A percentile compares a stretch with the other conserved stretches of the same genome.
These are phyloP conservation scores for Mycena haematopus DNA, from an alignment of 768 basidiomycete species.

Conservation along the genomic window DNA sequence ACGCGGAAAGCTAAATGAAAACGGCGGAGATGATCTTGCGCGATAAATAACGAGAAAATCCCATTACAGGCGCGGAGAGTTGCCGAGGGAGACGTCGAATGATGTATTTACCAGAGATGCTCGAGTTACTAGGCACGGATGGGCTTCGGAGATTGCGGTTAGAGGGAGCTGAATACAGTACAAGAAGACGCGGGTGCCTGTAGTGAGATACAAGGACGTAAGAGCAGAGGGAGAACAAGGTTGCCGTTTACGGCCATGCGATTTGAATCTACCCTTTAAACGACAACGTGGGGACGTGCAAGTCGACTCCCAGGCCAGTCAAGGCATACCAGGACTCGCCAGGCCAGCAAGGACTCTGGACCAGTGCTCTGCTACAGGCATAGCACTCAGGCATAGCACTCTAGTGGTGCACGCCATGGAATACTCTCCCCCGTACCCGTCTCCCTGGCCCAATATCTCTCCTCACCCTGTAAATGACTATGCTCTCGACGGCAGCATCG, in stretches of 20 bases:
- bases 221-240: slow-evolving; percentile 8
- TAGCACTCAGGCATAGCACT: no score
- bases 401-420: not conserved
- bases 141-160: slow-evolving; percentile 6
- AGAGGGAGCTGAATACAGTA: not conserved
- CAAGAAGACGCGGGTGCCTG: slow-evolving; percentile 2
- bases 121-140: not conserved
- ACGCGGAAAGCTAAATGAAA: slow-evolving; percentile 20
- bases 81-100: not conserved
- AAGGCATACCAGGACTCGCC: not conserved
- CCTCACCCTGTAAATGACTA: not conserved
- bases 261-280: slow-evolving; percentile 1
- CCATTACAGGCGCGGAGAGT: not conserved
- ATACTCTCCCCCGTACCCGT: not conserved
- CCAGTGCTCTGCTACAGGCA: not conserved
- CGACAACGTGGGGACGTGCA: slow-evolving; percentile 8
- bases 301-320: not conserved
- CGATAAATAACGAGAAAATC: not conserved
- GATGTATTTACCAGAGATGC: not conserved
- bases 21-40: not conserved
- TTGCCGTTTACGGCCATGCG: slow-evolving; percentile 8
- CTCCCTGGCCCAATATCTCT: not conserved
- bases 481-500: slow-evolving; percentile 51
- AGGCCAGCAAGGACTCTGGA: not conserved
- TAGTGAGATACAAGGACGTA: not conserved